A percentile compares a stretch with the other conserved stretches of the same genome.
Conservation (phyloP, 2,329 filamentous ascomycete species). For the Colletotrichum sp. region DNA sequence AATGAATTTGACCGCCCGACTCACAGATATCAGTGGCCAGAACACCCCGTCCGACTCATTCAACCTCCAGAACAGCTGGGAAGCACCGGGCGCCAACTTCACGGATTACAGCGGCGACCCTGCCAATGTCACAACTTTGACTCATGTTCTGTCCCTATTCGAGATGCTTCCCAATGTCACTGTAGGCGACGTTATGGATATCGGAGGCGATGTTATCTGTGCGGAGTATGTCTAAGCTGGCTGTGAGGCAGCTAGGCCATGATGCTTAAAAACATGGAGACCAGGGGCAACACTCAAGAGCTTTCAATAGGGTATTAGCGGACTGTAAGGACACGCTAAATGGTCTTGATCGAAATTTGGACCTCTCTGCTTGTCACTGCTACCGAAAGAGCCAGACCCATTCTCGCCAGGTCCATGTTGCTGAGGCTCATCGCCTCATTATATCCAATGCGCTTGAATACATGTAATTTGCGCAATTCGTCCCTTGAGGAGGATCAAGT, state of each 20-base stretch:
- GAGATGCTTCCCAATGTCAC: slow-evolving; percentile 25
- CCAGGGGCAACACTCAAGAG: too few species aligned
- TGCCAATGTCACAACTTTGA: slow-evolving; percentile 24
- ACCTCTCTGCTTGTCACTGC: too few species aligned
- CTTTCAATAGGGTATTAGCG: too few species aligned
- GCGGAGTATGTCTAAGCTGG: slow-evolving; percentile 25
- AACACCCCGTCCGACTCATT: neutral
- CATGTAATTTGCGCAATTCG: too few species aligned
- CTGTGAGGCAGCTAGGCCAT: neutral
- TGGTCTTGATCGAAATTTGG: too few species aligned
- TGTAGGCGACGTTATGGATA: slow-evolving; percentile 33
- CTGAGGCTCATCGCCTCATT: too few species aligned
- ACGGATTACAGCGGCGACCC: slow-evolving; percentile 18
- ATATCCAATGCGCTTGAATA: too few species aligned
- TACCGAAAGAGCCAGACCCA: too few species aligned
- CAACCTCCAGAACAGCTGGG: neutral
- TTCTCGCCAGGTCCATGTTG: too few species aligned
- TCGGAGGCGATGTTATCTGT: slow-evolving; percentile 23
- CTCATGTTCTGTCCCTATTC: slow-evolving; percentile 28
- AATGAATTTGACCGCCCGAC: neutral
- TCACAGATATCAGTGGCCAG: neutral
- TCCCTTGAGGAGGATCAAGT: too few species aligned
- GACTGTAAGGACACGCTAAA: too few species aligned
- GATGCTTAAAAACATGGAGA: too few species aligned
- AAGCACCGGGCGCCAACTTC: neutral